Evolutionary conservation across 2,329 filamentous ascomycete genomes (phyloP).

Genomic region (Lachnellula arida): DNA sequence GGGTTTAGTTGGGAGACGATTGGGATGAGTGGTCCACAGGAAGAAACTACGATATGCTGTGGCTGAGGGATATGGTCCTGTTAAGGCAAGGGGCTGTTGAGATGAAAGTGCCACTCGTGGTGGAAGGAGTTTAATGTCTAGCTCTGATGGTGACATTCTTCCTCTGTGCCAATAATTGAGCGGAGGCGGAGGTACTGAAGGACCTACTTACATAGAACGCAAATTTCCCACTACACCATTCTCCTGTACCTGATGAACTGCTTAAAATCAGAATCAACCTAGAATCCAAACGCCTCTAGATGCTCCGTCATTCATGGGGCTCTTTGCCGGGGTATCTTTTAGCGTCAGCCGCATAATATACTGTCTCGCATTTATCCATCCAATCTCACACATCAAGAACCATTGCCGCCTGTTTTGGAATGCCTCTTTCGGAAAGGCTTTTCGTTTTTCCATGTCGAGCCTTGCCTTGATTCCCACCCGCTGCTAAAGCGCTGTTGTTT

Average conservation of each 20-base stretch:
- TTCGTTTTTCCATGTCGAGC: constrained; percentile 29
- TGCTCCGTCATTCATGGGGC: constrained; percentile 1
- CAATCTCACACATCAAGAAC: constrained; percentile 1
- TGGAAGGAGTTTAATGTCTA: too few species aligned
- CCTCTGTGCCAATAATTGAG: background rate
- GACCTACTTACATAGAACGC: too few species aligned
- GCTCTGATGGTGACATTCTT: too few species aligned
- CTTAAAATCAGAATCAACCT: background rate
- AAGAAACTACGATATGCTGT: constrained; percentile 24
- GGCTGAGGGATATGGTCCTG: constrained; percentile 11
- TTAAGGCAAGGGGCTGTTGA: background rate
- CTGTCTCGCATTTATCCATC: background rate
- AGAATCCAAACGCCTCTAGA: constrained; percentile 8
- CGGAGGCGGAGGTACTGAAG: background rate
- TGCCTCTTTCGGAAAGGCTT: constrained; percentile 16
- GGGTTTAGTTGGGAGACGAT: constrained; percentile 67
- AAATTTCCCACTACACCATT: too few species aligned
- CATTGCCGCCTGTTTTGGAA: constrained; percentile 4
- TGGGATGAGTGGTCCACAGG: constrained; percentile 20
- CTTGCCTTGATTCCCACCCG: constrained; percentile 43
- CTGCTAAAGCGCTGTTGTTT: constrained; percentile 40
- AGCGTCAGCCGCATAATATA: background rate
- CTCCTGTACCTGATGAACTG: too few species aligned
- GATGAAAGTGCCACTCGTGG: background rate
- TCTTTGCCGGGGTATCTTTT: background rate